Base-by-base conservation (phyloP, 129 eudicot genomes). In the Chrysanthemum lavandulifolium region DNA sequence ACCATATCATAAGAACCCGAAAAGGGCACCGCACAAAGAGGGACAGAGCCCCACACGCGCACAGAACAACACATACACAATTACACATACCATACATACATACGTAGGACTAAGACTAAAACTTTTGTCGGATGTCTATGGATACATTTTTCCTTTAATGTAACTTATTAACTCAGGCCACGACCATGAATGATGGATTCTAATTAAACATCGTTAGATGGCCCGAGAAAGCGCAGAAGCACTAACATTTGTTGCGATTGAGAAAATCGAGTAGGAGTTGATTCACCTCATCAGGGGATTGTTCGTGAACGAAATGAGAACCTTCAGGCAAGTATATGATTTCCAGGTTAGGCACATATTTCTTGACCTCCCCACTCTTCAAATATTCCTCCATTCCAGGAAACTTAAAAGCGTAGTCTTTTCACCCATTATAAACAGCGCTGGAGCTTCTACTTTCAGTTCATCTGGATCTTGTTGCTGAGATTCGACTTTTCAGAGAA, bases 291-390 rank as follows among this genome's bases (percentile, higher is more conserved):
- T 79, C 69, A 0, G 86, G 84, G 15, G 61, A 75, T 13, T 83
- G 84, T 73, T 83, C 86, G 5, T 76, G 80, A 79, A 71, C 71
- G 21, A 83, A 83, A 75, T 83, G 86, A 36, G 78, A 65, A 53
- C 84, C 86, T 65, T 79, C 59, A 5, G 86, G 79, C 67, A 83
- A 18, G 29, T 74, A 75, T 54, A 13, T 31, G 5, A 72, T 75
- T 77, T 83, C 86, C 45, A 70, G 59, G 19, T 83, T 74, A 0
- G 79, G 83, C 4, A 83, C 81, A 23, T 62, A 79, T 15, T 79
- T 69, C 33, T 83, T 83, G 4, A 79, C 71, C 63, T 52, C 51
- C 6, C 81, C 86, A 51, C 78, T 82, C 61, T 52, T 75, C 19
- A 82, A 3, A 36, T 74, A 79, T 9, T 71, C 83, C 61, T 75